Evolutionary conservation across 768 basidiomycete species (phyloP).

Genomic region (Grammothele lineata): DNA sequence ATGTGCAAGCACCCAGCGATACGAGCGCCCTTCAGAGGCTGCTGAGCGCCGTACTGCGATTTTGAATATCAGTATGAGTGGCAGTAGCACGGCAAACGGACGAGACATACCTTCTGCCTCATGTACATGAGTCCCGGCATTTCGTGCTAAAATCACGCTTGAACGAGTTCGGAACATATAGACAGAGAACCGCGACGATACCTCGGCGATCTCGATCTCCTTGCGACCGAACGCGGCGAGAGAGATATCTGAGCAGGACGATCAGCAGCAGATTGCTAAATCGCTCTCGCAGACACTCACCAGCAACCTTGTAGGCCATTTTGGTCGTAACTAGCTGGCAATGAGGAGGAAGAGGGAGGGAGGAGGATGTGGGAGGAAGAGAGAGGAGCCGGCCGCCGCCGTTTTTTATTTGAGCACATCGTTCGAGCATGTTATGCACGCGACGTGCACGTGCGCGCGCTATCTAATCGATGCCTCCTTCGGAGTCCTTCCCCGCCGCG

Average conservation of each 20-base stretch:
- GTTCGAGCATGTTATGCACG: slow-evolving; percentile 7
- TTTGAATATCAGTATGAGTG: background rate
- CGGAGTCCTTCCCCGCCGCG: background rate
- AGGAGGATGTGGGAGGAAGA: slow-evolving; percentile 20
- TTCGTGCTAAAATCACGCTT: slow-evolving; percentile 55
- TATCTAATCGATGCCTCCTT: background rate
- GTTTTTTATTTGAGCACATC: slow-evolving; percentile 19
- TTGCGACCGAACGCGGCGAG: slow-evolving; percentile 99
- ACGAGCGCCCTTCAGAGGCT: slow-evolving; percentile 92
- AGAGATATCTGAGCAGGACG: slow-evolving; percentile 76
- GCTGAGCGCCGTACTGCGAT: slow-evolving; percentile 62
- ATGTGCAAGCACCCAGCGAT: slow-evolving; percentile 98
- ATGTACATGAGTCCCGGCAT: slow-evolving; percentile 97
- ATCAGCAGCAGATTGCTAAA: too few relatives aligned
- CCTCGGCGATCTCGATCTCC: slow-evolving; percentile 99
- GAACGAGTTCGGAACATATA: too few relatives aligned
- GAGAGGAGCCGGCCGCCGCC: slow-evolving; percentile 12
- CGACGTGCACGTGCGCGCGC: background rate
- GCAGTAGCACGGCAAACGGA: background rate
- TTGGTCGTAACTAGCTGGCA: slow-evolving; percentile 15
- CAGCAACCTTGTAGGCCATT: slow-evolving; percentile 91
- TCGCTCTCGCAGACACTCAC: too few relatives aligned
- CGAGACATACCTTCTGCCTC: slow-evolving; percentile 65
- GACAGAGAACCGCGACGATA: slow-evolving; percentile 27
- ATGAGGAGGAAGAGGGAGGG: slow-evolving; percentile 22